phyloP scores from a whole-genome alignment of 352 stramenopile genomes.

The Plasmopara viticola region DNA sequence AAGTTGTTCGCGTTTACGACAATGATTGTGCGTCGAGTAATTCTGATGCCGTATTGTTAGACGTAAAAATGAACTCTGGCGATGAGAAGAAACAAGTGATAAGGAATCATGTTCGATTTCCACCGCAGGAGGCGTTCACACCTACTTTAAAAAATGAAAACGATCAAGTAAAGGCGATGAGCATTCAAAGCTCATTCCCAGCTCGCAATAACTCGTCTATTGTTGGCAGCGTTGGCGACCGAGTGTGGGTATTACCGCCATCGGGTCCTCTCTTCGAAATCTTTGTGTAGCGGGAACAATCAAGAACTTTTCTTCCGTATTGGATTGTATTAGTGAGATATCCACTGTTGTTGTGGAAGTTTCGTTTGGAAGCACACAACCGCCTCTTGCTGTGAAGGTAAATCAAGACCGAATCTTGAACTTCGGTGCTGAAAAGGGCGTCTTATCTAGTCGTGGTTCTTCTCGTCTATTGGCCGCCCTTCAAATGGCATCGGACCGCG shows the following conservation, averaged over 20 bases:
- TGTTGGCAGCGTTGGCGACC: constrained; percentile 49
- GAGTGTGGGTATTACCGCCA: constrained; percentile 54
- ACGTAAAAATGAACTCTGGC: constrained; percentile 45
- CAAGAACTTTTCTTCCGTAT: constrained; percentile 49
- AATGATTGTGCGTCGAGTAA: constrained; percentile 11
- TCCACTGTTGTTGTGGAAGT: constrained; percentile 48
- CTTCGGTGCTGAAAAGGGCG: constrained; percentile 27
- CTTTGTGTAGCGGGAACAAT: constrained; percentile 54
- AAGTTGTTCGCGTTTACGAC: constrained; percentile 47
- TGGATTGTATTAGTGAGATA: constrained; percentile 41
- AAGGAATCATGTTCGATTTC: constrained; percentile 47
- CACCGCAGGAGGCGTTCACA: constrained; percentile 14
- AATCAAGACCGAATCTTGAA: constrained; percentile 58
- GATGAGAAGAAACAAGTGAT: constrained; percentile 52
- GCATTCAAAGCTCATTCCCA: constrained; percentile 58
- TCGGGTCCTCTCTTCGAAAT: constrained; percentile 22
- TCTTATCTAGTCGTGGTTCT: constrained; percentile 18
- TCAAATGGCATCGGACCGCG: constrained; percentile 30
- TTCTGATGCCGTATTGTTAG: constrained; percentile 21
- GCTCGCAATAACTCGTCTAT: constrained; percentile 50
- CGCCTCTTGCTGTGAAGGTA: constrained; percentile 39
- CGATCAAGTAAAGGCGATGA: constrained; percentile 60
- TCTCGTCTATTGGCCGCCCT: constrained; percentile 60
- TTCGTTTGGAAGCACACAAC: constrained; percentile 33
- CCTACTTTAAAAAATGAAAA: constrained; percentile 15